Base-by-base conservation (phyloP, 2,329 filamentous ascomycete genomes). In the Aureobasidium sp. region DNA sequence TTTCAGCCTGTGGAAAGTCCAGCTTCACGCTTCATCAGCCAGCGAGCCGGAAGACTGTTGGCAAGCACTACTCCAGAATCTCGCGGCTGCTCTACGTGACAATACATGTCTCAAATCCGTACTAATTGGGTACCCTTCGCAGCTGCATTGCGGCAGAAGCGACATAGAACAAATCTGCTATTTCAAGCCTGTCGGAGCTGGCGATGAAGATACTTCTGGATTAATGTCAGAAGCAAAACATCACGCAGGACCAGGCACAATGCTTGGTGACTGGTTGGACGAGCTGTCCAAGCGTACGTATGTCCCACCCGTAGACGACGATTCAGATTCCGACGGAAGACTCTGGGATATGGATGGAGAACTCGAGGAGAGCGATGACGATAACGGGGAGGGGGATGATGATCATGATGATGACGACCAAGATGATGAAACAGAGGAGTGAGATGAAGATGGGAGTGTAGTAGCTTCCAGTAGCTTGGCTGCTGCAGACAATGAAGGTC, bases 1-100 rank as follows among this genome's bases (percentile, higher is more conserved):
- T 6, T 53, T 68, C 48, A 68, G 66, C 22, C 27, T 70, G 11
- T 69, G 67, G 66, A 66, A 67, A 22, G 56, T 68, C n/a, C 19
- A 22, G 3, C 52, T 66, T 7, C 15, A 33, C 12, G 22, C 19
- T 31, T n/a, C 39, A 8, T 31, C 27, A n/a, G 15, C n/a, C 2
- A 29, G n/a, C 24, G 31, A 40, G 4, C 42, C 45, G 1, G 42
- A 54, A 8, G 29, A 57, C 7, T 27, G 47, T 29, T 62, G 52
- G 61, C n/a, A 33, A 24, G 27, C 17, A 17, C 29, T 62, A 11
- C 35, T 62, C 5, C n/a, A 44, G 1, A 22, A 58, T 6, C 35
- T 62, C 2, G 31, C 61, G 11, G 12, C 3, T 12, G 29, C 53
- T 24, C 19, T 58, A 11, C 53, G 6, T 5, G 19, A 40, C 8